Evolutionary conservation across 2,329 filamentous ascomycete genomes (phyloP), one percentile per base, ranked within the genome.

Genomic region (Penicillium olsonii): DNA sequence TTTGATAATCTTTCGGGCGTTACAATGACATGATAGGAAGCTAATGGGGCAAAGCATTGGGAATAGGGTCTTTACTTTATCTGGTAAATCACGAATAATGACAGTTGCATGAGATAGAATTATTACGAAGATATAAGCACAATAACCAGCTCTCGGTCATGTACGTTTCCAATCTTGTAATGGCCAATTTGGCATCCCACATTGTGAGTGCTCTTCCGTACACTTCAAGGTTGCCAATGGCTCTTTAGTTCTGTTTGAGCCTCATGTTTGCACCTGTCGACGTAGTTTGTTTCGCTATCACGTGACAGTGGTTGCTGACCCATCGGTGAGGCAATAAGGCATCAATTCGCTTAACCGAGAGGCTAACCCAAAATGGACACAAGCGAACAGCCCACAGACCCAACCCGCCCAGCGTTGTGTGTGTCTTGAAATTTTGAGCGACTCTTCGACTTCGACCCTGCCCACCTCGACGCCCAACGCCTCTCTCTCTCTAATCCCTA

Each of bases 331-430:
- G 29, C 29, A 7, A 6, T 14, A 31, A 31, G 29, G 29, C 29
- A 31, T n/a, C 1, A 15, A 31, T 5, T 31, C 29, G 29, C 29
- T 31, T 31, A 31, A 31, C 29, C 29, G 29, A n/a, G 29, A 31
- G 60, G 61, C 71, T 73, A 72, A 55, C 69, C 68, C 48, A 52
- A 69, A 72, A 42, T 67, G 68, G 69, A 57, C 68, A 57, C 68
- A 72, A 72, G 69, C 68, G 69, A 71, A 65, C 60, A 48, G 62
- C 65, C 66, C 67, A 69, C 66, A 67, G 65, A 67, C 64, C 62
- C 61, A 56, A 58, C 55, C 59, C 59, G 56, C 58, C 57, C 57
- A 57, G 54, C 60, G 55, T 63, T 60, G 47, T 69, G 65, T 67
- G 61, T 63, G 67, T 64, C 60, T 61, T 61, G 65, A 68, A 69